These are phyloP conservation scores for Macrophomina tecta DNA, from an alignment of 2,329 filamentous ascomycete species.

Conservation along the genomic window DNA sequence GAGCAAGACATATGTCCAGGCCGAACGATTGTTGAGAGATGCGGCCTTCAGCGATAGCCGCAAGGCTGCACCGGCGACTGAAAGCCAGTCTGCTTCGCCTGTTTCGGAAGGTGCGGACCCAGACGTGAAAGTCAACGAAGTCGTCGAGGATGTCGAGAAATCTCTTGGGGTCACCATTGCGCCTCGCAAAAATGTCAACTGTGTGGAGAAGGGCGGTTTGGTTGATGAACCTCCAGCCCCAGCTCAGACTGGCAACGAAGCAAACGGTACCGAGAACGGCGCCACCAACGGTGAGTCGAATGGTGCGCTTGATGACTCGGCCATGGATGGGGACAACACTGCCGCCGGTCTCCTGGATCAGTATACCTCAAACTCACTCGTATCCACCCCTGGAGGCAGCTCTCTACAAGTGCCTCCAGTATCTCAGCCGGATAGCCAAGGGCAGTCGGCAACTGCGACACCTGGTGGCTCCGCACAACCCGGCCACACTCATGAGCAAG, in stretches of 20 bases:
- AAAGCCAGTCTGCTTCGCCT: constrained; percentile 51
- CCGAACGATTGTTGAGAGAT: constrained; percentile 76
- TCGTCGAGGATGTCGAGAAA: constrained; percentile 76
- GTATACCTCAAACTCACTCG: constrained; percentile 68
- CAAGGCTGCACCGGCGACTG: constrained; percentile 36
- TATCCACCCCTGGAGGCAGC: constrained; percentile 65
- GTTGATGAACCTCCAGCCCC: constrained; percentile 58
- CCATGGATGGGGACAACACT: constrained; percentile 43
- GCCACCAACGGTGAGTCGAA: constrained; percentile 32
- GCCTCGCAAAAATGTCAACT: constrained; percentile 68
- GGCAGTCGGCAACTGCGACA: constrained; percentile 59
- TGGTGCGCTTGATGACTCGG: constrained; percentile 28
- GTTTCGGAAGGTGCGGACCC: constrained; percentile 35
- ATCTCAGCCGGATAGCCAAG: constrained; percentile 56
- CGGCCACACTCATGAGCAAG: not conserved
- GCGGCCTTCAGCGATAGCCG: constrained; percentile 65
- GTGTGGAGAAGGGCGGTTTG: constrained; percentile 79
- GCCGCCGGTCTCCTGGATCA: constrained; percentile 71
- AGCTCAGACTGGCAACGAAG: constrained; percentile 35
- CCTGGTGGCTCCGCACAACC: constrained; percentile 9
- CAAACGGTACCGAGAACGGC: constrained; percentile 8
- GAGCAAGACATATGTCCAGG: constrained; percentile 71
- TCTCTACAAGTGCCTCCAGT: constrained; percentile 61
- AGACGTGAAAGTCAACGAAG: constrained; percentile 66
- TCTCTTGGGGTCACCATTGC: constrained; percentile 71